Percentiles rank a stretch among this genome's conserved stretches.
phyloP scores from a whole-genome alignment of 2,329 filamentous ascomycete genomes.

The Blumeria hordei region DNA sequence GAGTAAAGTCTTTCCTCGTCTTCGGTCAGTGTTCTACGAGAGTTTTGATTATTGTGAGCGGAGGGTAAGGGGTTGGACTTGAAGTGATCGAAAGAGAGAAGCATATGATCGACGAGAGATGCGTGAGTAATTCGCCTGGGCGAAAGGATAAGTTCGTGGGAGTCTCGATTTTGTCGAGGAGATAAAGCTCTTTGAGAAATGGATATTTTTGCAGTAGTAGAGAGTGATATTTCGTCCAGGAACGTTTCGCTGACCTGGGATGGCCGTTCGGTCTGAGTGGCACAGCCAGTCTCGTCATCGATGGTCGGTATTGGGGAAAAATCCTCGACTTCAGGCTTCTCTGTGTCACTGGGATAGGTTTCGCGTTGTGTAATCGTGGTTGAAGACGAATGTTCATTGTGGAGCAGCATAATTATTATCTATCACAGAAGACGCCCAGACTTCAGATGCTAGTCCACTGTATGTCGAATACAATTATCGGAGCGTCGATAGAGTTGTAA shows the following conservation, averaged over 20 bases:
- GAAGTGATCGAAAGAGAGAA: constrained; percentile 74
- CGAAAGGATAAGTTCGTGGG: constrained; percentile 63
- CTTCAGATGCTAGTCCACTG: too few species aligned
- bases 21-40: constrained; percentile 9
- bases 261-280: neutral
- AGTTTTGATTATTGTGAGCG: constrained; percentile 17
- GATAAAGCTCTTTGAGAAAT: neutral
- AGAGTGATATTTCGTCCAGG: neutral
- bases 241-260: neutral
- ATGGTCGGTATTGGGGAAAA: neutral
- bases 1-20: constrained; percentile 13
- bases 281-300: neutral
- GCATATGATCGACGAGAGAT: constrained; percentile 87
- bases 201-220: neutral
- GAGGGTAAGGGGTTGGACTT: constrained; percentile 16
- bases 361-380: neutral
- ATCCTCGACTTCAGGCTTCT: neutral
- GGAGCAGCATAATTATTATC: neutral
- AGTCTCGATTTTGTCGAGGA: constrained; percentile 8
- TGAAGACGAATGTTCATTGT: neutral
- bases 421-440: neutral
- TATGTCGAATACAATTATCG: too few species aligned
- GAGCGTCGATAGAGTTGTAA: too few species aligned
- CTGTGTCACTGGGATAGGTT: neutral
- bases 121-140: constrained; percentile 57